Base-by-base conservation (phyloP, 140 eudicot genomes). In the Flaveria floridana region DNA sequence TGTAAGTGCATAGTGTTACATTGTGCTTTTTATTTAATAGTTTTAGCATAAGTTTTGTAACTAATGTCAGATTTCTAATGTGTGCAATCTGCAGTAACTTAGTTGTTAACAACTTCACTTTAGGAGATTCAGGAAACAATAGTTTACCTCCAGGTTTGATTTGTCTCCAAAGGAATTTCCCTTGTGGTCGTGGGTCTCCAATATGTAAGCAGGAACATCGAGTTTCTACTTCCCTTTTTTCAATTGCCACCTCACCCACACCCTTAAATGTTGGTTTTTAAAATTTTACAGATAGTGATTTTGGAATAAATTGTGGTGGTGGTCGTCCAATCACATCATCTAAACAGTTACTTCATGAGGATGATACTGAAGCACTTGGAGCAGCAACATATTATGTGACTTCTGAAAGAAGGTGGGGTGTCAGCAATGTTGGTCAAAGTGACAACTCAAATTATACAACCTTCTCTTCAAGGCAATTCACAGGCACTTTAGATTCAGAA, bases 251-350 rank as follows among this genome's bases (percentile, higher is more conserved):
- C 52, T 39, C 10, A 21, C 25, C 51, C n/a, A 7, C 42, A 37
- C 19, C 30, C 21, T 39, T 72, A 28, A 56, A 46, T 53, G 61
- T 28, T 71, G 65, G 73, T 42, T 28, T 28, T 21, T 21, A 21
- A 21, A 21, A 25, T 52, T 23, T 56, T 65, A 68, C 85, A 86
- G 91, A 86, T 86, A 86, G 80, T 62, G 46, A 50, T 48, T 91
- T 91, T 57, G 85, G 88, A 66, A 70, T 91, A 21, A 85, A 86
- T 18, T 86, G 90, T 73, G 95, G 95, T 44, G 97, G 95, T 37
- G 92, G 95, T 39, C 85, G 84, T 26, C 82, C 55, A 58, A 79
- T 81, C 26, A 83, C 76, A 19, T 73, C 95, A 3, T 72, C 85
- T 30, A 75, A 76, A 69, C 74, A 63, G 65, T 30, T 85, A 34